Conservation (phyloP, 2,329 filamentous ascomycete genomes). For the Fonsecaea pugnacius region DNA sequence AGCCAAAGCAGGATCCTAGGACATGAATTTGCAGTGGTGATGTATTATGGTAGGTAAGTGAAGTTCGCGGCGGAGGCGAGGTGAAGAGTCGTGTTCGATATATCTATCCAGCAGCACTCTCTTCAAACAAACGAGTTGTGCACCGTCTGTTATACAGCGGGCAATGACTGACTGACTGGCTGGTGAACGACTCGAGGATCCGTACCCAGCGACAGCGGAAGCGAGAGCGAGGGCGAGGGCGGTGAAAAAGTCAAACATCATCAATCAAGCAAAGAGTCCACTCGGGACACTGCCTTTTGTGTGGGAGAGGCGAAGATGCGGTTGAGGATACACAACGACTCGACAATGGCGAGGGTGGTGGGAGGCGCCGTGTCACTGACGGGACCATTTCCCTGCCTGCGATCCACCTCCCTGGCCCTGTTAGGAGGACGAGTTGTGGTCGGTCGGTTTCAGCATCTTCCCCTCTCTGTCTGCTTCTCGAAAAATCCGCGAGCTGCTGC, state of each 20-base stretch:
- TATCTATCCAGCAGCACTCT: no score
- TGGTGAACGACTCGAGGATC: not conserved
- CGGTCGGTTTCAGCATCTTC: not conserved
- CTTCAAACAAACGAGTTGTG: no score
- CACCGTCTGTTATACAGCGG: no score
- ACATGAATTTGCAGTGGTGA: no score
- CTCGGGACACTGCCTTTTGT: not conserved
- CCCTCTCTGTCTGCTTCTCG: not conserved
- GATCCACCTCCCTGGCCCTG: conserved; percentile 4
- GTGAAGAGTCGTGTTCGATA: no score
- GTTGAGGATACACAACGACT: conserved; percentile 19
- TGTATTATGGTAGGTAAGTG: no score
- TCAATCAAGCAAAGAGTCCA: not conserved
- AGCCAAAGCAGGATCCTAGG: no score
- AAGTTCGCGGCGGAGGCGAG: no score
- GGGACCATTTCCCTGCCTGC: conserved; percentile 10
- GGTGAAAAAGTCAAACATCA: conserved; percentile 10
- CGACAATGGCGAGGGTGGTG: not conserved
- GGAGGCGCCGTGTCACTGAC: conserved; percentile 10
- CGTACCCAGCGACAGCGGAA: not conserved
- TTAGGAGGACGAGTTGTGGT: not conserved
- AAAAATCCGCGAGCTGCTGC: not conserved
- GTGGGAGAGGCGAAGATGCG: not conserved
- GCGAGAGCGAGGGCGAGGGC: not conserved
- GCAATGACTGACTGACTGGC: no score